phyloP scores from a whole-genome alignment of 2,329 filamentous ascomycete species.

The Arthroderma sp. region DNA sequence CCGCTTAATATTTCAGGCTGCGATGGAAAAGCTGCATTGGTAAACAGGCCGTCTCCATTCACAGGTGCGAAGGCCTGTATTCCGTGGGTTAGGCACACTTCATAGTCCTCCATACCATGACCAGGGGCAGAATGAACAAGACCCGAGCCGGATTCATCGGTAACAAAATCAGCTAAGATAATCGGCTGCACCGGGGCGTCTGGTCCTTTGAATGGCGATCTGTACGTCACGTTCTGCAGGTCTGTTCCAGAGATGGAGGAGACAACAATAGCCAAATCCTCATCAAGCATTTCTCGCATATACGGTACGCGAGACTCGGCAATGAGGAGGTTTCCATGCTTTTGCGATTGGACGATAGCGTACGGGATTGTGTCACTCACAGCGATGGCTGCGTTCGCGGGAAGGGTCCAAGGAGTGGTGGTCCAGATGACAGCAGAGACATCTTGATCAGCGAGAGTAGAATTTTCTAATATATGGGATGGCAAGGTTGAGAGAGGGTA shows the following conservation, averaged over 20 bases:
- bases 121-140: conserved; percentile 91
- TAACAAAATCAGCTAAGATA: conserved; percentile 78
- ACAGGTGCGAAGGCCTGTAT: conserved; percentile 72
- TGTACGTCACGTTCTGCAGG: conserved; percentile 54
- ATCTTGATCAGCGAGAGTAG: conserved; percentile 31
- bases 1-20: conserved; percentile 55
- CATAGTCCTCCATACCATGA: conserved; percentile 93
- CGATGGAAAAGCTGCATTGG: conserved; percentile 60
- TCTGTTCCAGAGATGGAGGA: conserved; percentile 50
- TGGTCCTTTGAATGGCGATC: conserved; percentile 53
- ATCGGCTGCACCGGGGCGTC: conserved; percentile 50
- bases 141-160: conserved; percentile 78
- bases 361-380: conserved; percentile 66
- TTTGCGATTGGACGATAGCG: conserved; percentile 45
- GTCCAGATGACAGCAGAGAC: conserved; percentile 92
- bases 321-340: conserved; percentile 52
- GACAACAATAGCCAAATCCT: conserved; percentile 38
- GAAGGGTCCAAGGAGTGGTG: conserved; percentile 93
- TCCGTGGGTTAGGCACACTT: conserved; percentile 56
- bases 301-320: conserved; percentile 55
- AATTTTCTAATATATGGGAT: conserved; percentile 28
- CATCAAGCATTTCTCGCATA: conserved; percentile 39
- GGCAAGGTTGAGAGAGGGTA: conserved; percentile 52
- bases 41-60: conserved; percentile 69
- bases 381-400: conserved; percentile 82